Evolutionary conservation across 768 basidiomycete species (phyloP), one percentile per base, ranked within the genome.

Genomic region (Cyclocybe aegerita): DNA sequence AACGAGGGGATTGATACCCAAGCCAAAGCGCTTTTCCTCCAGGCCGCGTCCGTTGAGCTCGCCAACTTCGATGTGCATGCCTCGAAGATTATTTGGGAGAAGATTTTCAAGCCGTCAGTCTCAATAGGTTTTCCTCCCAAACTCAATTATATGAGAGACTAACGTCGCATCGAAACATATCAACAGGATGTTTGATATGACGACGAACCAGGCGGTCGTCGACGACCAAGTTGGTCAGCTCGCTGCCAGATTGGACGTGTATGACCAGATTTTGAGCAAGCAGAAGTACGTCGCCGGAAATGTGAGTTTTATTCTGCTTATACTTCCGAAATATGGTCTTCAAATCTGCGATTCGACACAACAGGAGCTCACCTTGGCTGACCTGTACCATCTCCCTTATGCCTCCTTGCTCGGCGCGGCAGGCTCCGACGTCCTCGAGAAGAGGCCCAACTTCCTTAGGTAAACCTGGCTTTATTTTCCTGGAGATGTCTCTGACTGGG

Each of bases 221-320:
- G 62, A 71, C 5, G 60, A 65, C 39, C 55, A 52, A 1, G 49
- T 74, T 15, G 57, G 56, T 1, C 55, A 55, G 8, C 60, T 79
- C 12, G 65, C 65, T 1, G 58, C 54, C 4, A 77, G 72, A 40
- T 69, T 86, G 3, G 74, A 78, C 12, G 78, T 58, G 4, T 85
- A 84, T 53, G 76, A 85, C 8, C 58, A 54, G 11, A 79, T 86
- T 35, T 69, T 85, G 11, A 61, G 66, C 14, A 83, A 79, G 61
- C 75, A 78, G 32, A 63, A 69, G 31, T 85, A 82, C 55, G 63
- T 83, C 5, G 78, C 78, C 23, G 84, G 85, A n/a, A 68, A 81
- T 54, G 82, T 79, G 52, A 46, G 74, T 65, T 12, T 9, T 30
- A 23, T 23, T 23, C 23, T 2, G 4, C 23, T 23, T 23, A 5